Evolutionary conservation across 2,329 filamentous ascomycete genomes (phyloP), one percentile per base, ranked within the genome.

Genomic region (Paecilomyces variotii): DNA sequence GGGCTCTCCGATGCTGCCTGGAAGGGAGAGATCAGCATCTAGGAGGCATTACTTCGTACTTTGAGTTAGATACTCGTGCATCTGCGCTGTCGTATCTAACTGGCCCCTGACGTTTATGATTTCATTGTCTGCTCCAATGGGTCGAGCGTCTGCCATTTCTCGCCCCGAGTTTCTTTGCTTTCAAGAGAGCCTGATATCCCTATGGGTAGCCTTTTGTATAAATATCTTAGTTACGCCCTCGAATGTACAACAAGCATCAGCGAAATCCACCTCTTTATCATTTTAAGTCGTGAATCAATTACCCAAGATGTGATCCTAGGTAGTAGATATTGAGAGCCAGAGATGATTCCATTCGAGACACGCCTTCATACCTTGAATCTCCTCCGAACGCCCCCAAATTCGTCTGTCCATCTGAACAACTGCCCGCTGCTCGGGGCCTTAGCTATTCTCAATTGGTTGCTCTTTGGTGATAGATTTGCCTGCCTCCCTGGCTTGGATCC

Each of bases 1-100:
- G 94, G 95, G 12, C 76, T 99, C 75, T 90, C 87, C 12, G 90
- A 92, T 55, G 91, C 90, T 45, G 91, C 89, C 56, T 97, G 91
- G 88, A 89, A 91, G 80, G 88, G 86, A 54, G 91, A 97, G 79
- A 97, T 97, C 72, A 85, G 82, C 61, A 71, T 92, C 72, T 90
- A 84, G 76, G 50, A 54, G 56, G 50, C 30, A 57, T 54, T 55
- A 56, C 53, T 56, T 60, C 63, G 61, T 64, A 61, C 60, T 27
- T 27, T 32, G 4, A 9, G 30, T 51, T 14, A 9, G 51, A 28
- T 30, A 25, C 28, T 27, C 25, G n/a, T 27, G 51, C 51, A 25
- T 39, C 57, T 25, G 39, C 35, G n/a, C 14, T 6, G n/a, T 45
- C n/a, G 19, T 7, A 28, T 57, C 51, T 53, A 58, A 49, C 54